Percentiles rank a stretch among this genome's conserved stretches.
Evolutionary conservation across 208 protist genomes (phyloP).

Genomic region (Leishmania lainsoni): DNA sequence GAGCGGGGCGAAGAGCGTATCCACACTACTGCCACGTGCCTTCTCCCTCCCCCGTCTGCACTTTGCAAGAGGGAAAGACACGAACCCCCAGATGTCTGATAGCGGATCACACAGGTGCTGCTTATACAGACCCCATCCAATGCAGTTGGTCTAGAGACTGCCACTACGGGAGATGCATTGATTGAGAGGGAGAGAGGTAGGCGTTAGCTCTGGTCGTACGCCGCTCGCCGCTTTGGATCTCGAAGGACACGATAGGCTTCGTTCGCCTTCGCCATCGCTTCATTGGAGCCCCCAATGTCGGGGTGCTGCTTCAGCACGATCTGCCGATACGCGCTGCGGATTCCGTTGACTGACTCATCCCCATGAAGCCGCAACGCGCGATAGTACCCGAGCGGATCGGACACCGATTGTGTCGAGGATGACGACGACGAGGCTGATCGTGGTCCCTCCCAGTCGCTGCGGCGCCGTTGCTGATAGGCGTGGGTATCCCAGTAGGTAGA

Average conservation of each 20-base stretch:
- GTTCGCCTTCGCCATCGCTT: slow-evolving; percentile 75
- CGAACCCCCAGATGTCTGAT: background rate
- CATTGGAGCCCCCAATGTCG: slow-evolving; percentile 78
- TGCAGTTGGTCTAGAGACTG: background rate
- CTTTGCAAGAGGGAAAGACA: background rate
- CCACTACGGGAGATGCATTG: background rate
- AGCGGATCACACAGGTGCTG: background rate
- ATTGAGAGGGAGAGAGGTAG: background rate
- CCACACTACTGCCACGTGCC: background rate
- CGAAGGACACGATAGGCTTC: slow-evolving; percentile 97
- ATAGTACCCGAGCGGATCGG: slow-evolving; percentile 81
- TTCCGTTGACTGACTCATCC: slow-evolving; percentile 88
- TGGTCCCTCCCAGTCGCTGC: background rate
- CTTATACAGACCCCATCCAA: background rate
- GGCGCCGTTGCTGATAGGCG: slow-evolving; percentile 47
- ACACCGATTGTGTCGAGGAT: background rate
- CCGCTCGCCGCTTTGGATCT: slow-evolving; percentile 93
- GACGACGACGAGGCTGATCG: slow-evolving; percentile 20
- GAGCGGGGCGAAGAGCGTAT: background rate
- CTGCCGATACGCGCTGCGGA: slow-evolving; percentile 84
- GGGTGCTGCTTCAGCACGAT: slow-evolving; percentile 81
- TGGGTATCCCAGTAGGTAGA: slow-evolving; percentile 89
- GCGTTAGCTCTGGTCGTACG: slow-evolving; percentile 91
- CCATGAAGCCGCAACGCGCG: slow-evolving; percentile 55
- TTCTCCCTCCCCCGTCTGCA: background rate